phyloP scores from a whole-genome alignment of 495 filamentous ascomycete species.

The Terfezia boudieri region DNA sequence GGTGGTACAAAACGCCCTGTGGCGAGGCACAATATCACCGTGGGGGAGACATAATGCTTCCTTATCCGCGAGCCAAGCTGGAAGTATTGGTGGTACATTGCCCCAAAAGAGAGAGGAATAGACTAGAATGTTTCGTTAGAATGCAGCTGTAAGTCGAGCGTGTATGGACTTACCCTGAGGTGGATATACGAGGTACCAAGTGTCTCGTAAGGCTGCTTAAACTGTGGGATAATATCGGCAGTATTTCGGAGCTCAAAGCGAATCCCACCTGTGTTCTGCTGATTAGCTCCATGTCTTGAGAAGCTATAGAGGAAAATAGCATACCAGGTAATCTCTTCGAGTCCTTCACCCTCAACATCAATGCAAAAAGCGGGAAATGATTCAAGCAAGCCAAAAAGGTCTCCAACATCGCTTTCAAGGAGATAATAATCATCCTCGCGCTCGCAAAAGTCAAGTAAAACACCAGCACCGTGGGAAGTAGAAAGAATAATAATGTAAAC shows the following conservation, averaged over 20 bases:
- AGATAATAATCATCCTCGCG: conserved; percentile 84
- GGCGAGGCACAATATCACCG: conserved; percentile 65
- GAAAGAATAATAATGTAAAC: conserved; percentile 87
- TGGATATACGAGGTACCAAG: background rate
- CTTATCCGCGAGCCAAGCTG: conserved; percentile 78
- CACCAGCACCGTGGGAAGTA: conserved; percentile 81
- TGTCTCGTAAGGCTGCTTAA: background rate
- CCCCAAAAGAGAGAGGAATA: conserved; percentile 66
- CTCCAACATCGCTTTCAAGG: conserved; percentile 70
- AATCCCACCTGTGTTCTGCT: conserved; percentile 41
- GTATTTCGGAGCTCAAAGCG: conserved; percentile 63
- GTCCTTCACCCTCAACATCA: conserved; percentile 94
- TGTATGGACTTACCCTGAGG: background rate
- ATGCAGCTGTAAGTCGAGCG: background rate
- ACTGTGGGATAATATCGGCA: conserved; percentile 24
- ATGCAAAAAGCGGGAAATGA: conserved; percentile 90
- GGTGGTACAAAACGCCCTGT: conserved; percentile 76
- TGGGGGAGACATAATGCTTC: conserved; percentile 80
- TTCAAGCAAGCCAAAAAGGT: conserved; percentile 84
- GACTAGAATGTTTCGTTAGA: conserved; percentile 29
- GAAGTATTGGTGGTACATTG: conserved; percentile 95
- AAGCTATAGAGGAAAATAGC: background rate
- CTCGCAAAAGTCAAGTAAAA: conserved; percentile 94
- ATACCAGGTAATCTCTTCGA: conserved; percentile 64
- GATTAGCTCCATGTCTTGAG: background rate